phyloP scores from a whole-genome alignment of 371 early-diverging fungal species.

The Lichtheimia hyalospora region DNA sequence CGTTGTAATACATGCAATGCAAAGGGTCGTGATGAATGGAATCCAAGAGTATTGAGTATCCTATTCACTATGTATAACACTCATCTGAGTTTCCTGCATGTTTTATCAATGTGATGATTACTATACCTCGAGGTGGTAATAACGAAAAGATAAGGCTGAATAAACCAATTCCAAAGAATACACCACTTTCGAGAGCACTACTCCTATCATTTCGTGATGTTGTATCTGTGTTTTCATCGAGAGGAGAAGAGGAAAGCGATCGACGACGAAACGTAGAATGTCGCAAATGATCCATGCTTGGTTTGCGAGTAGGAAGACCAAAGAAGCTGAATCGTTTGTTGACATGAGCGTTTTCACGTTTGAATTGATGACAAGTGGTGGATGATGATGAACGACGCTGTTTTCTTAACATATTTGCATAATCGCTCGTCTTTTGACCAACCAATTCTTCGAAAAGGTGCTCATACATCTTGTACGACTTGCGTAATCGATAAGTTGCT shows the following conservation, averaged over 20 bases:
- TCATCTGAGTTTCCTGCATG: not conserved
- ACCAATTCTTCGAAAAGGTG: constrained; percentile 43
- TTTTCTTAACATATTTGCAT: constrained; percentile 26
- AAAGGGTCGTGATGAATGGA: constrained; percentile 51
- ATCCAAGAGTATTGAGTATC: constrained; percentile 45
- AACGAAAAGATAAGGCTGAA: constrained; percentile 49
- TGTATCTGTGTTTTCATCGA: not conserved
- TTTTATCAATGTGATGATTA: not conserved
- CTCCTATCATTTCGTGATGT: not conserved
- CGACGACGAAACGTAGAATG: not conserved
- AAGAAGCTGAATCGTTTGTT: constrained; percentile 33
- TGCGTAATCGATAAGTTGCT: constrained; percentile 45
- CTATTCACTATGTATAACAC: constrained; percentile 29
- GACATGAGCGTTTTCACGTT: not conserved
- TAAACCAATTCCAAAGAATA: constrained; percentile 47
- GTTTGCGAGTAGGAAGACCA: constrained; percentile 15
- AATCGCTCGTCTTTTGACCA: constrained; percentile 42
- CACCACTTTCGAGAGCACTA: constrained; percentile 38
- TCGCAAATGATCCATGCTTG: constrained; percentile 12
- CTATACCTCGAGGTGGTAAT: constrained; percentile 45
- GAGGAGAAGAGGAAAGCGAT: not conserved
- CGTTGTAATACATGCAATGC: constrained; percentile 39
- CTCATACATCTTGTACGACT: constrained; percentile 49
- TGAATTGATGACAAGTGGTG: not conserved
- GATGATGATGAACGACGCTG: not conserved